Evolutionary conservation across 2,329 filamentous ascomycete genomes (phyloP).

Genomic region (Cladorrhinum sp.): DNA sequence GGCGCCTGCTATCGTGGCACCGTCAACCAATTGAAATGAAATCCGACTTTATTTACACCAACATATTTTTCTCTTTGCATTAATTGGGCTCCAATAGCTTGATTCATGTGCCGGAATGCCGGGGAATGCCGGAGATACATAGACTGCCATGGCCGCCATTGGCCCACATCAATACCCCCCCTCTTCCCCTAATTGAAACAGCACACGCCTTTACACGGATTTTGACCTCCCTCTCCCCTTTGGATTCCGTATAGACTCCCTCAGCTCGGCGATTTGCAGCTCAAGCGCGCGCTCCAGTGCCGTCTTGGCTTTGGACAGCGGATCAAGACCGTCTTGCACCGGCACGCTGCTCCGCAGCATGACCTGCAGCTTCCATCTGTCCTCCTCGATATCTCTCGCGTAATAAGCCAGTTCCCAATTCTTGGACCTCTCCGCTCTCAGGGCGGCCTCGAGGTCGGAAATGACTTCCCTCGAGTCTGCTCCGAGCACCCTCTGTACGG

Average conservation of each 20-base stretch:
- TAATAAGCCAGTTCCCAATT: slow-evolving; percentile 9
- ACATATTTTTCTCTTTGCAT: too few species aligned
- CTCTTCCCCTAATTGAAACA: not conserved
- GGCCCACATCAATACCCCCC: too few species aligned
- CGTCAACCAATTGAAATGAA: too few species aligned
- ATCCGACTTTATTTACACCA: too few species aligned
- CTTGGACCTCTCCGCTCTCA: slow-evolving; percentile 3
- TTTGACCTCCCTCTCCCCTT: not conserved
- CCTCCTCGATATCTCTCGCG: slow-evolving; percentile 2
- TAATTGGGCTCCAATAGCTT: too few species aligned
- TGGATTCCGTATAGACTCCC: not conserved
- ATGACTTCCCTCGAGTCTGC: not conserved
- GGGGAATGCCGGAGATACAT: too few species aligned
- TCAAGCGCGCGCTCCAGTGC: not conserved
- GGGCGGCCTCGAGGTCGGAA: not conserved
- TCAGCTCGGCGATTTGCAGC: not conserved
- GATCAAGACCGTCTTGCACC: not conserved
- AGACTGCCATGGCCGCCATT: too few species aligned
- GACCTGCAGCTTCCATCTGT: not conserved
- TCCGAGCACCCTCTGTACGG: not conserved
- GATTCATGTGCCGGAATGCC: too few species aligned
- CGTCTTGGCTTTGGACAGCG: not conserved
- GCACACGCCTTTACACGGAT: not conserved
- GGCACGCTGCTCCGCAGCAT: not conserved
- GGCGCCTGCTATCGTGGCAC: too few species aligned